phyloP scores from a whole-genome alignment of 1,284 basidiomycete species.

The Moniliella sp. region DNA sequence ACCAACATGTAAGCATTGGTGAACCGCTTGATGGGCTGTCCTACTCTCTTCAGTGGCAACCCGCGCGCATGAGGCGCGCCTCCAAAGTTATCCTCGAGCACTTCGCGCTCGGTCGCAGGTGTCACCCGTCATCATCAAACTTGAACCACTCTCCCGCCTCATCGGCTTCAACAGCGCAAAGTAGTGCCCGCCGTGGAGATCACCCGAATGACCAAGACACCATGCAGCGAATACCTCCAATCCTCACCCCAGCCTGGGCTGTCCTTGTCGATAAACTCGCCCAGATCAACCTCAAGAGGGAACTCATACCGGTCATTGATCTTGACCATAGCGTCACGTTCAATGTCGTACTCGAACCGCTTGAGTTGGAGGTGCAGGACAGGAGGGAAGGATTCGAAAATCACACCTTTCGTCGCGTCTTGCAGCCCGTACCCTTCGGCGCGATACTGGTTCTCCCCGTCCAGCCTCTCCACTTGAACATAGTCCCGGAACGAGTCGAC shows the following conservation, averaged over 20 bases:
- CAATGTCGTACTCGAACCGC: conserved; percentile 90
- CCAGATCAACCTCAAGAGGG: no score
- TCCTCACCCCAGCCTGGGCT: conserved; percentile 57
- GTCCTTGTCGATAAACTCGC: conserved; percentile 94
- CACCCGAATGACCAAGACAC: conserved; percentile 91
- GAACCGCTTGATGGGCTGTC: conserved; percentile 84
- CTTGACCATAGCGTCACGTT: conserved; percentile 90
- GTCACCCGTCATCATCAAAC: conserved; percentile 92
- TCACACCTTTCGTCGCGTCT: conserved; percentile 91
- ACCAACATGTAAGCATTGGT: conserved; percentile 98
- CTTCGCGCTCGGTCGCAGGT: conserved; percentile 82
- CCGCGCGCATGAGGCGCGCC: conserved; percentile 39
- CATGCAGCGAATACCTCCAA: conserved; percentile 78
- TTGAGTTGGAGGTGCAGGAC: conserved; percentile 93
- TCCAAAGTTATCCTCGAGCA: conserved; percentile 87
- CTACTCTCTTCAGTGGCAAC: no score
- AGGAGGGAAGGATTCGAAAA: conserved; percentile 75
- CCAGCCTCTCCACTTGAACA: conserved; percentile 75
- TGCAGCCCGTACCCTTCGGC: no score
- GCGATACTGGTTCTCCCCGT: conserved; percentile 90
- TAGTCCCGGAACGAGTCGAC: conserved; percentile 89
- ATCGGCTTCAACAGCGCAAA: conserved; percentile 93
- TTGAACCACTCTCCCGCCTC: conserved; percentile 80
- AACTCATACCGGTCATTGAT: no score
- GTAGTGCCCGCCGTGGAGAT: conserved; percentile 88